Evolutionary conservation across 2,329 filamentous ascomycete species (phyloP).

Genomic region (Paecilomyces sp.): DNA sequence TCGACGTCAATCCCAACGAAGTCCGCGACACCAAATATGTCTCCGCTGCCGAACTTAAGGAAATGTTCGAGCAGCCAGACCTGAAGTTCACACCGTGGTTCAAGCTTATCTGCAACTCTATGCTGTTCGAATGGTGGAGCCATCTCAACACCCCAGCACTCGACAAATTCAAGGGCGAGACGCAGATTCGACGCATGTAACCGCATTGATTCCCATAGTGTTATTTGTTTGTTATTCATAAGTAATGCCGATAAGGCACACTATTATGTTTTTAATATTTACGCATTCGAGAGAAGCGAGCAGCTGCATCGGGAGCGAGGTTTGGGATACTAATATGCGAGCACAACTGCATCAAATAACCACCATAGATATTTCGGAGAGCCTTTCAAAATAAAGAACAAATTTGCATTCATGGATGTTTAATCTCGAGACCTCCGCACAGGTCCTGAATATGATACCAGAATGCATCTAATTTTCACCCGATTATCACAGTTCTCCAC

Average conservation of each 20-base stretch:
- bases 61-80: slow-evolving; percentile 72
- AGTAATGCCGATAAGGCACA: neutral
- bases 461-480: too few species aligned
- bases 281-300: neutral
- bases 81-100: slow-evolving; percentile 97
- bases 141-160: slow-evolving; percentile 67
- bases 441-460: too few species aligned
- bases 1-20: slow-evolving; percentile 79
- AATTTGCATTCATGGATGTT: neutral
- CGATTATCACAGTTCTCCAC: too few species aligned
- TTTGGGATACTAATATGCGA: neutral
- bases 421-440: neutral
- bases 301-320: neutral
- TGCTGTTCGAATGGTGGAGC: slow-evolving; percentile 98
- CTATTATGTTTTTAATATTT: neutral
- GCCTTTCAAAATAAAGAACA: neutral
- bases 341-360: neutral
- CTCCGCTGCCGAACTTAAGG: slow-evolving; percentile 70
- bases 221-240: neutral
- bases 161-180: slow-evolving; percentile 79
- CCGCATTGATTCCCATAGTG: neutral
- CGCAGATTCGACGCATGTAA: slow-evolving; percentile 78
- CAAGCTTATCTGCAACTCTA: slow-evolving; percentile 94
- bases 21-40: slow-evolving; percentile 81
- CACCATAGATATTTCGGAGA: neutral